A percentile compares a stretch with the other conserved stretches of the same genome.
phyloP scores from a whole-genome alignment of 169 alveolate species.

The Plasmodium cynomolgi region DNA sequence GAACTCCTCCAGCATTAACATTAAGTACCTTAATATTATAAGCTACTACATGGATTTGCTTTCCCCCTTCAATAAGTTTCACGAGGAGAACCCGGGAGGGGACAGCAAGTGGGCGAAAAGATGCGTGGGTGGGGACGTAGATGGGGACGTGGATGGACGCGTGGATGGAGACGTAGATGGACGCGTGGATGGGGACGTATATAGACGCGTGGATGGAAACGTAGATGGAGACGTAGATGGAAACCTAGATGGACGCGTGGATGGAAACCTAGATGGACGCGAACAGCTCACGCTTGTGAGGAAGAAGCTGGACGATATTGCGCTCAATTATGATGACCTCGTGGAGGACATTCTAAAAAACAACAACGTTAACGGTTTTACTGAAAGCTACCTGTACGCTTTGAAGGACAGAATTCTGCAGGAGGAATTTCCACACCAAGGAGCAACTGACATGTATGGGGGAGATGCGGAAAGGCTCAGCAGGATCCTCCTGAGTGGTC shows the following conservation, averaged over 20 bases:
- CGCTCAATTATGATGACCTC: constrained; percentile 45
- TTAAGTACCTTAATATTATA: constrained; percentile 32
- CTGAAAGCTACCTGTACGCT: neutral
- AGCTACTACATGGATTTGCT: constrained; percentile 47
- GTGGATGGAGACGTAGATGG: neutral
- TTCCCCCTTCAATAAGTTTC: constrained; percentile 40
- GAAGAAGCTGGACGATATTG: constrained; percentile 30
- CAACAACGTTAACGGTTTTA: neutral
- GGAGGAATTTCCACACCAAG: constrained; percentile 7
- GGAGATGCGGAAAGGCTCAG: neutral
- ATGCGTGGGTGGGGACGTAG: neutral
- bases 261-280: neutral
- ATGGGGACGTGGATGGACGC: neutral
- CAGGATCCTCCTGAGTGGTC: neutral
- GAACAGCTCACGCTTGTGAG: constrained; percentile 1
- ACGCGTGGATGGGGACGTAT: neutral
- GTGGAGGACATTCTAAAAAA: constrained; percentile 28
- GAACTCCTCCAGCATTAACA: neutral
- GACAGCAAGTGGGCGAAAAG: neutral
- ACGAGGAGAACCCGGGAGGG: neutral
- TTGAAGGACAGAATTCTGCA: constrained; percentile 12
- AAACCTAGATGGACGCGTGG: neutral
- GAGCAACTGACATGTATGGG: neutral
- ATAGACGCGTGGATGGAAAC: neutral
- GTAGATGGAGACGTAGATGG: neutral